phyloP scores from a whole-genome alignment of 768 basidiomycete genomes.

The Lactifluus piperatus region DNA sequence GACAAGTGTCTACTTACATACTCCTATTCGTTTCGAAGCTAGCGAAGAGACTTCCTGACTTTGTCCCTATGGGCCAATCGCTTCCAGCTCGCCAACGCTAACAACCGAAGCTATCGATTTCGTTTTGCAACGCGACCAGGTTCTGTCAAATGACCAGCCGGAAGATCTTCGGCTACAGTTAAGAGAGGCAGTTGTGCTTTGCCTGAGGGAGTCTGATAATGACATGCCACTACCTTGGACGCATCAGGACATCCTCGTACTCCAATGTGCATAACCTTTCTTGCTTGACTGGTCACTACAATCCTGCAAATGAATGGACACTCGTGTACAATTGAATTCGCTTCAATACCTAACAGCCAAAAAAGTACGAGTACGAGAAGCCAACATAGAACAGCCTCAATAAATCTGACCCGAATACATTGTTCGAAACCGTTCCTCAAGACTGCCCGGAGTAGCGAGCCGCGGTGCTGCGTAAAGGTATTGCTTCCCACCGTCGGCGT shows the following conservation, averaged over 20 bases:
- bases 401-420: background rate
- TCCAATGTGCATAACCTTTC: background rate
- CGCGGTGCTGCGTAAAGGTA: conserved; percentile 32
- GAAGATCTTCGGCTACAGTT: background rate
- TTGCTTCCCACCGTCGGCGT: conserved; percentile 41
- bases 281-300: no score
- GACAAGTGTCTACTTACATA: conserved; percentile 42
- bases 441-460: background rate
- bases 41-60: background rate
- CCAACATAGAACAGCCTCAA: background rate
- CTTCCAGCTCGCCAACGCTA: conserved; percentile 51
- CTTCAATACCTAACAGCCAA: background rate
- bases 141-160: background rate
- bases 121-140: conserved; percentile 37
- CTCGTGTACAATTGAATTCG: no score
- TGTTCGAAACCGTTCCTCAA: background rate
- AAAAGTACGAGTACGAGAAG: no score
- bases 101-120: conserved; percentile 39
- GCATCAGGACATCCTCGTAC: background rate
- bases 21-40: background rate
- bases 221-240: no score
- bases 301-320: no score
- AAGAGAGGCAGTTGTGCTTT: no score
- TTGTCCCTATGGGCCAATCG: conserved; percentile 24
- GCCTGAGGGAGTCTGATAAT: no score